Base-by-base conservation (phyloP, 306 rosid genomes). In the Rubus parviflorus region DNA sequence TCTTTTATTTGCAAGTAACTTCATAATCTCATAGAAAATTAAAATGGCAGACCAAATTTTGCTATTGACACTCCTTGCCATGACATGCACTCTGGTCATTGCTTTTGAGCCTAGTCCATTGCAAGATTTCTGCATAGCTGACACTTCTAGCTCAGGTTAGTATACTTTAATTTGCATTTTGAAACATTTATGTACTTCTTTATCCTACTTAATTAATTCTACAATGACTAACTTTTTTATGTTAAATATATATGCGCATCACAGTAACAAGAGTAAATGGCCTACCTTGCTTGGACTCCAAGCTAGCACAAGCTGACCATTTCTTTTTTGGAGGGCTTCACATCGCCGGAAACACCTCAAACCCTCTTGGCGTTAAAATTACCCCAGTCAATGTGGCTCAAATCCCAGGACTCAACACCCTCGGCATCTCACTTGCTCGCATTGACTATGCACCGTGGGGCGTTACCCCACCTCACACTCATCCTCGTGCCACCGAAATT, bases 371-470 rank as follows among this genome's bases (percentile, higher is more conserved):
- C 3, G 73, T 52, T 20, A 45, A 6, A 22, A 52, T 43, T 3
- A 68, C 56, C 54, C 73, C 73, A 0, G 73, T 68, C 13, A 68
- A 68, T 45, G 73, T 68, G 73, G 73, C 2, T 22, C 73, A 68
- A 68, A 68, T 68, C 45, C 54, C 73, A 13, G 73, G 73, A 2
- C 73, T 68, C 56, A 68, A 68, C 56, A 68, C 73, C 56, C 73
- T 46, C 11, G 73, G 73, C 41, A 46, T 68, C 56, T 68, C 73
- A 6, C 40, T 68, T 0, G 73, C 73, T 45, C 56, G 20, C 53
- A 68, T 68, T 3, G 5, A 68, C 73, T 22, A 68, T 5, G 73
- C 73, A 1, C 42, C 40, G 22, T 13, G 19, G 40, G 73, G 73
- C 23, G 56, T 46, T 3, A 68, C 46, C 56, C 73, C 54, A 13